Conservation (phyloP, 768 basidiomycete species). For the Lactarius hatsudake region DNA sequence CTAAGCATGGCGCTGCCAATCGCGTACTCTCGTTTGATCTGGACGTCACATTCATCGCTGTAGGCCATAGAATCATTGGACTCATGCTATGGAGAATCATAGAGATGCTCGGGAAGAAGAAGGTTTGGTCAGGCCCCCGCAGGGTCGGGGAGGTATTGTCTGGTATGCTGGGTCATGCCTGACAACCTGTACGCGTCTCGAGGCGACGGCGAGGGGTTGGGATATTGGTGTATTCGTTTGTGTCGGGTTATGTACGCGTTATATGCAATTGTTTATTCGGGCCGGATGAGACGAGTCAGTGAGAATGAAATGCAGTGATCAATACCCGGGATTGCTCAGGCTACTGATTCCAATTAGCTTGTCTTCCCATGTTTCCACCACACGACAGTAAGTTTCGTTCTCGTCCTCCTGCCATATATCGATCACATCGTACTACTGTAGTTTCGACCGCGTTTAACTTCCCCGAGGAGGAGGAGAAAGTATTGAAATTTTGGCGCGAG, state of each 20-base stretch:
- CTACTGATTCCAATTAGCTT: too few species aligned
- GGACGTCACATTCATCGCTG: constrained; percentile 3
- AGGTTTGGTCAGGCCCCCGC: constrained; percentile 7
- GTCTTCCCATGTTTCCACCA: constrained; percentile 44
- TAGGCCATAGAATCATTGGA: neutral
- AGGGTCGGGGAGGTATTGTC: constrained; percentile 7
- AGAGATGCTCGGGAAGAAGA: constrained; percentile 10
- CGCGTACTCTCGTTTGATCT: constrained; percentile 3
- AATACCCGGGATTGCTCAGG: neutral
- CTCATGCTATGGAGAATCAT: constrained; percentile 4
- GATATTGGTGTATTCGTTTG: neutral
- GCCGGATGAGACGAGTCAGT: constrained; percentile 3
- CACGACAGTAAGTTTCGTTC: constrained; percentile 61
- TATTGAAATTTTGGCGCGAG: constrained; percentile 87
- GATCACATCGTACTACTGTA: constrained; percentile 34
- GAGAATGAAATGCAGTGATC: neutral
- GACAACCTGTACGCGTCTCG: neutral
- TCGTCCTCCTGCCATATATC: constrained; percentile 2
- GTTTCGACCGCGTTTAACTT: constrained; percentile 80
- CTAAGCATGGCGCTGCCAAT: constrained; percentile 2
- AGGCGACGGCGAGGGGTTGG: neutral
- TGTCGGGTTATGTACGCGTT: constrained; percentile 11
- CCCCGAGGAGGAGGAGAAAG: constrained; percentile 85
- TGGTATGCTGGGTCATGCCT: constrained; percentile 8
- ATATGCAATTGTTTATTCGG: constrained; percentile 12